Evolutionary conservation across 225 moss, liverwort and hornwort species (phyloP).

Genomic region (Physcomitrellopsis africana): DNA sequence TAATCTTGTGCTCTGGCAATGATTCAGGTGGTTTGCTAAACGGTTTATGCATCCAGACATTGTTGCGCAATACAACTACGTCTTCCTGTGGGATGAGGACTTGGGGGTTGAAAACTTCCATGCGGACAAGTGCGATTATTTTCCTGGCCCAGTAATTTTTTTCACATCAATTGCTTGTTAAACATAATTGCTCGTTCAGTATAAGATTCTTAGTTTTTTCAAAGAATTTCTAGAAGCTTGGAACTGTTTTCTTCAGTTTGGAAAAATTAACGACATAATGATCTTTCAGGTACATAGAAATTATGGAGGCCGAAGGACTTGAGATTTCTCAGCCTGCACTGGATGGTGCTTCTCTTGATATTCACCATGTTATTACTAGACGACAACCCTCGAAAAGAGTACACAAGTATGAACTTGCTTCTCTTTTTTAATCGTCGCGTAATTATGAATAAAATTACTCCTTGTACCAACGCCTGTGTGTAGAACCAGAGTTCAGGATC

Average conservation of each 20-base stretch:
- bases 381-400: neutral
- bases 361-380: constrained; percentile 30
- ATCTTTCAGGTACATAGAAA: constrained; percentile 29
- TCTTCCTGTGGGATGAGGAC: constrained; percentile 42
- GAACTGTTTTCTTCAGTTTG: neutral
- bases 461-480: no score
- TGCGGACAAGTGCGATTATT: constrained; percentile 9
- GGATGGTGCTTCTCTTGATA: constrained; percentile 18
- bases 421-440: neutral
- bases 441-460: no score
- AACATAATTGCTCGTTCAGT: neutral
- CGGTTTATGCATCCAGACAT: constrained; percentile 40
- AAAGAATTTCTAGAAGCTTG: neutral
- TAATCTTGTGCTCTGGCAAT: neutral
- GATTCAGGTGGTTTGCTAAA: constrained; percentile 40
- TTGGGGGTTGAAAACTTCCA: constrained; percentile 34
- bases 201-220: neutral
- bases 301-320: constrained; percentile 31
- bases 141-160: neutral
- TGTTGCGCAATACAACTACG: constrained; percentile 36
- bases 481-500: no score
- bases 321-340: constrained; percentile 44
- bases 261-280: neutral
- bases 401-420: constrained; percentile 4
- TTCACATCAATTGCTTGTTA: neutral